Base-by-base conservation (phyloP, 192 early-diverging fungal species). In the Polychytrium aggregatum region DNA sequence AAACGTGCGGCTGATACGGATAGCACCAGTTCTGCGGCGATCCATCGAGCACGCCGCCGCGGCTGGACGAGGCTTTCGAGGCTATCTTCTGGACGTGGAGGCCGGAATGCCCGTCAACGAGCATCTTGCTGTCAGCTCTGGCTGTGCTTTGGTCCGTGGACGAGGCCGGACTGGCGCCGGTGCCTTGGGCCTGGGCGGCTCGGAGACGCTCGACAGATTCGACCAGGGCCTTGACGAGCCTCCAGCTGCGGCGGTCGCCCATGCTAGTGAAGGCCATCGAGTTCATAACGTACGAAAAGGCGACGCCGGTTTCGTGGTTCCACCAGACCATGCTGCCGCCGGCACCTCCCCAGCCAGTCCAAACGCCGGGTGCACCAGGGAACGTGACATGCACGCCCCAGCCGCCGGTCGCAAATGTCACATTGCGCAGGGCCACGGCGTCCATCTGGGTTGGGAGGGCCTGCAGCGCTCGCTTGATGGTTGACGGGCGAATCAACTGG, bases 311-410 rank as follows among this genome's bases (percentile, higher is more conserved):
- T 25, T 79, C 66, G 1, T 48, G 58, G 44, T 82, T 79, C 64
- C 71, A 84, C 56, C 51, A 44, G 17, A 76, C 58, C 41, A 81
- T 48, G 25, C 62, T 67, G 0, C 83, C 83, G 6, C 83, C 81
- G 3, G 65, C 67, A 1, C 83, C 83, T 2, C 67, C 70, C 81
- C 81, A 83, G 16, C 81, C 79, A 36, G 68, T 34, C 61, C 62
- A 72, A 3, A 22, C 34, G 6, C 50, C 21, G 6, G 22, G 49
- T 14, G 51, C 29, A 2, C 62, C 53, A 7, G 61, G 52, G 28
- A 68, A 59, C 16, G 53, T 48, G 27, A 70, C 55, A 11, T 57
- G 48, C 11, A 40, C 27, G n/a, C 54, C 57, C 57, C 58, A 65
- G 6, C 73, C 80, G 36, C 80, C 72, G 14, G 41, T 44, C 28